Evolutionary conservation across 2,329 filamentous ascomycete genomes (phyloP).

Genomic region (Periconia sp.): DNA sequence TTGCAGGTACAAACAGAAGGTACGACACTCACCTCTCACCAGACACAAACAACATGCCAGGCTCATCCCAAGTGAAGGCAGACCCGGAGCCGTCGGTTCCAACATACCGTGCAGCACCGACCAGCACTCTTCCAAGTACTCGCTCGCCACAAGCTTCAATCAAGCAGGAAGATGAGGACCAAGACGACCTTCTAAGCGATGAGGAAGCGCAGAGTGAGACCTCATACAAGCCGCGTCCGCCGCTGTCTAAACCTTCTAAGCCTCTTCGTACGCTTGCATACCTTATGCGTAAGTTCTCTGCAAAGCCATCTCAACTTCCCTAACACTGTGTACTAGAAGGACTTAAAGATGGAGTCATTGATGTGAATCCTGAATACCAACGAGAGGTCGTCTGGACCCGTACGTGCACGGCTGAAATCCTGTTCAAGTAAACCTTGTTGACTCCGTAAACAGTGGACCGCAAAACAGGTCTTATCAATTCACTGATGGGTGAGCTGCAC

Average conservation of each 20-base stretch:
- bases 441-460: conserved; percentile 27
- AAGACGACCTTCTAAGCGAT: neutral
- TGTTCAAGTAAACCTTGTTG: conserved; percentile 1
- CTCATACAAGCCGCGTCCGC: conserved; percentile 30
- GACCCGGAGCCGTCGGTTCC: too few species aligned
- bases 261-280: conserved; percentile 26
- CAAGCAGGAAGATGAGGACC: neutral
- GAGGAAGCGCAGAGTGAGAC: conserved; percentile 1
- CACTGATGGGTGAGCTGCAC: conserved; percentile 36
- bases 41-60: too few species aligned
- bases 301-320: neutral
- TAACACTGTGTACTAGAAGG: conserved; percentile 20
- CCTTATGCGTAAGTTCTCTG: conserved; percentile 30
- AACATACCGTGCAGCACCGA: too few species aligned
- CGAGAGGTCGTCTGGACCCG: conserved; percentile 54
- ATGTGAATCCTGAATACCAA: conserved; percentile 56
- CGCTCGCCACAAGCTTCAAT: neutral
- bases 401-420: conserved; percentile 14
- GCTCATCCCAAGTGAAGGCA: too few species aligned
- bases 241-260: conserved; percentile 23
- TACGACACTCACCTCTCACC: too few species aligned
- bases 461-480: conserved; percentile 43
- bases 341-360: conserved; percentile 33
- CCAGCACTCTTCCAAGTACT: too few species aligned
- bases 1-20: too few species aligned